Base-by-base conservation (phyloP, 768 basidiomycete species). In the Hortiboletus flavorubellus region DNA sequence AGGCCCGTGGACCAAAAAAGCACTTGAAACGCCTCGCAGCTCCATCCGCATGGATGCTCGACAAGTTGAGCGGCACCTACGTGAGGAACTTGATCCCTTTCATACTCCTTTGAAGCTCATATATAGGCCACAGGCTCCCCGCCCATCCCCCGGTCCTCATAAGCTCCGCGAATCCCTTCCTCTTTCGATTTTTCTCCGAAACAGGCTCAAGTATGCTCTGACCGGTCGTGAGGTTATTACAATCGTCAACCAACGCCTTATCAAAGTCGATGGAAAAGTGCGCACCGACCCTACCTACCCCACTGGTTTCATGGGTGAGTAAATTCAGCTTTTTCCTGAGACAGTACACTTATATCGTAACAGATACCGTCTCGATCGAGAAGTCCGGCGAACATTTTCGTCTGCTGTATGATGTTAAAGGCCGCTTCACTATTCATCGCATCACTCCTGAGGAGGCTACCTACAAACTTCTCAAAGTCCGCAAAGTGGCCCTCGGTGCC, bases 301-400 rank as follows among this genome's bases (percentile, higher is more conserved):
- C 60, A 83, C 95, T 68, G 97, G 97, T 56, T 98, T 96, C 85
- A 87, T 88, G 92, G 94, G 94, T 95, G 59, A 65, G 86, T 14
- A 33, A n/a, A 26, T 43, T 43, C 34, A 37, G 15, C 23, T 8
- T 29, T 23, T 21, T 18, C 8, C 14, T 29, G 7, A 12, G 5
- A 49, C 39, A 9, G 10, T 33, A 30, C 30, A 34, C 45, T 60
- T 29, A 60, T 31, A 48, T 55, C 41, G 23, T 39, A 26, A 33
- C 23, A 96, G 96, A 99, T 75, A 96, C 98, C 61, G 83, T 99
- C 73, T 85, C 92, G 57, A 91, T 99, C 60, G 96, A 99, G 77
- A 96, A 97, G 75, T 98, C 96, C 26, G 91, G 89, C 77, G 97
- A 99, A 77, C 89, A 98, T 81, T 99, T 98, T 89, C 96, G 97